Evolutionary conservation across 176 grass and related monocot species (phyloP), one percentile per base, ranked within the genome.

Genomic region (Lolium perenne): DNA sequence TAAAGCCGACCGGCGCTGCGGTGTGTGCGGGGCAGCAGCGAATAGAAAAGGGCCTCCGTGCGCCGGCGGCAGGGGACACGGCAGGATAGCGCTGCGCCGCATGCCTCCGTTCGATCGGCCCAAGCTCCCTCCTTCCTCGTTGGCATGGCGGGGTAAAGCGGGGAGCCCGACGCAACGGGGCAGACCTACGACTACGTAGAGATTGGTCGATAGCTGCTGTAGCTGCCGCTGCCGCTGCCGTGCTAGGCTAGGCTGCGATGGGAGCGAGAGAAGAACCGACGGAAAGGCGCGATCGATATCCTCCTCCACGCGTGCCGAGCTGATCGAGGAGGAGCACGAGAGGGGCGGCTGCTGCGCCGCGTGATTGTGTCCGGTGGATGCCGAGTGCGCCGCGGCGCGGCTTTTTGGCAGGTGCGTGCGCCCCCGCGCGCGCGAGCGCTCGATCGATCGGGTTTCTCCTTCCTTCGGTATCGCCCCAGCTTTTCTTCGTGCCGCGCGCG

Each of bases 1-100:
- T 76, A 88, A 85, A 88, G 86, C 86, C 89, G 86, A 88, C 85
- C 85, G 47, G 5, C 85, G 41, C 89, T 91, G 85, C 77, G 40
- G 53, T 35, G 32, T 35, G 32, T 35, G 32, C 32, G 32, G 32
- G 32, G 32, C 32, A 10, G 63, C 77, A 81, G 86, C 76, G 77
- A 71, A 85, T 85, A 80, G 82, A 23, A 84, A 91, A 79, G 77
- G 51, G 53, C 20, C 21, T 29, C 41, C 7, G 69, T 74, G 85
- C 57, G 85, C 13, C 46, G 5, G 79, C 53, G 53, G 15, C 14
- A 81, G 89, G 89, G 89, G 77, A 91, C 89, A 91, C 49, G 74
- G 68, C 81, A 73, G 77, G 80, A 72, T 82, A 3, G 74, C 74
- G 14, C 26, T 59, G 51, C 76, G 38, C 82, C 21, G 83, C 81